Evolutionary conservation across 805 yeast genomes (phyloP), one percentile per base, ranked within the genome.

Genomic region (Yarrowia yakushimensis): DNA sequence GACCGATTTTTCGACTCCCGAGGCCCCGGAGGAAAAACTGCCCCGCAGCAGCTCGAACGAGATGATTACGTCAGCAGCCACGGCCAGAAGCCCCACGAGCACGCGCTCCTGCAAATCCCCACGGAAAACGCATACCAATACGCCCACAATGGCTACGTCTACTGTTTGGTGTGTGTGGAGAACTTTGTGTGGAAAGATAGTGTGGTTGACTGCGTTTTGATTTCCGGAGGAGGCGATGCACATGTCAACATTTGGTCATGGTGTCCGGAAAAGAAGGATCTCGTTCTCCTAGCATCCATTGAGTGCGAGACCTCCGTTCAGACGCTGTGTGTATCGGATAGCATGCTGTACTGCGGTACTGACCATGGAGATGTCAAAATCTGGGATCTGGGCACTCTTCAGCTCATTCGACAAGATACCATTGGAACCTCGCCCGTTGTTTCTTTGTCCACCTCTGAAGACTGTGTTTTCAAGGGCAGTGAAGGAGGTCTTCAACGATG

Each of bases 151-250:
- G 97, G 98, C 15, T 93, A 88, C 67, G 85, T 93, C 12, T 91
- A 92, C 72, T 59, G 54, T n/a, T 23, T 59, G 30, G 30, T 28
- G 6, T 34, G 41, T 12, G 62, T 59, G 25, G 43, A 36, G 17
- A 45, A 59, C 43, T 45, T 59, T 31, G 62, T 45, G 23, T 42
- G 52, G 62, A 59, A 59, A 17, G 36, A 59, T 18, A 17, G 20
- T 8, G 25, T 39, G 27, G 59, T 52, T 15, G 39, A 52, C 12
- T 59, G 54, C 18, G 71, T 76, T 10, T 69, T 88, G 8, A 73
- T 86, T 4, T 79, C 88, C 2, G 93, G 96, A 27, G 96, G 97
- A 57, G 98, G 98, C 48, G 98, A 94, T 74, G 98, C 97, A 0
- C 68, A 81, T 9, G 82, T 87, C n/a, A 89, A 89, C 68, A 72